Base-by-base conservation (phyloP, 305 asterid species). In the Solanum chacoense region DNA sequence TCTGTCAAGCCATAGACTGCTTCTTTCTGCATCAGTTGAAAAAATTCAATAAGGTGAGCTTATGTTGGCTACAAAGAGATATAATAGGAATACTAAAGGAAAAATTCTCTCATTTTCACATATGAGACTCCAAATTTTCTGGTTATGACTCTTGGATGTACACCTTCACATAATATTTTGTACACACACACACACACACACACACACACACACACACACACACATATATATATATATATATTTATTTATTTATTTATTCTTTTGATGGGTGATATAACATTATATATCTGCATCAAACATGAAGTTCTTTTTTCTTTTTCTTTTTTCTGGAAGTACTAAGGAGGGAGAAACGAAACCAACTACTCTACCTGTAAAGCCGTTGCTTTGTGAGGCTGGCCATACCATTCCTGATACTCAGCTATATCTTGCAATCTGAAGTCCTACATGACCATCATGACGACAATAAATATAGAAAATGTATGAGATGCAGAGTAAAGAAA, bases 1-100 rank as follows among this genome's bases (percentile, higher is more conserved):
- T 97, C 99, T 2, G 99, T 97, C 93, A 97, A 92, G 91, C 99
- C 99, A 91, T 97, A 96, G 12, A 95, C 95, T 81, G 96, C 98
- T 91, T 95, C 98, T 92, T 95, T 95, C 99, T 96, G 95, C 92
- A 91, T 79, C 88, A 87, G 50, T 83, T 32, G 87, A 73, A 89
- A 87, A 22, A 84, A 20, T 37, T 32, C 85, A 87, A 24, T 5
- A 31, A 2, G 74, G 18, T 16, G 81, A 18, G 75, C 63, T 78
- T 84, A 31, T 18, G n/a, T 31, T 77, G 59, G 35, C 37, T 13
- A 42, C 28, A 84, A 79, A 37, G 75, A 29, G 28, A 75, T 37
- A 72, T 8, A 8, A 28, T 29, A 67, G 74, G 42, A 88, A 37
- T 34, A 42, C 2, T 35, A 29, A 90, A 26, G 65, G 55, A 45